Base-by-base conservation (phyloP, 805 yeast species). In the Yamadazyma sp. region DNA sequence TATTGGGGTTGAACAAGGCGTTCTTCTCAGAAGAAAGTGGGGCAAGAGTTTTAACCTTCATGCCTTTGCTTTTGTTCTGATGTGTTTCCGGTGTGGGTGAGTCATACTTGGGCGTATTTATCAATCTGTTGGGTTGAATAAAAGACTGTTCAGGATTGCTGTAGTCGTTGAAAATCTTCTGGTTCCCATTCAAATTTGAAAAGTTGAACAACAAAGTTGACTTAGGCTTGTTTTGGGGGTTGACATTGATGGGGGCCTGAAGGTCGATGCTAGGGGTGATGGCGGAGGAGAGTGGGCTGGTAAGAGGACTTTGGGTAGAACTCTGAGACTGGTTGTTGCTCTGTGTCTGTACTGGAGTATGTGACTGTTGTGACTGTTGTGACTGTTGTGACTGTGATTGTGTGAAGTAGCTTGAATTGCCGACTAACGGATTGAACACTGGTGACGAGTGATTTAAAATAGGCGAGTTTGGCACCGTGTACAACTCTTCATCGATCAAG, bases 401-500 rank as follows among this genome's bases (percentile, higher is more conserved):
- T 11, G 25, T 6, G 26, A 20, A 28, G 21, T 32, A 41, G 28
- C 37, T 44, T 37, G 22, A 28, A 37, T 22, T 45, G 13, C 32
- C 13, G 16, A 35, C 9, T 13, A 32, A 30, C 10, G 38, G 36
- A 23, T 37, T 42, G 32, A 22, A 47, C 21, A 23, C 42, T 17
- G 35, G 45, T 6, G 36, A 33, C 14, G 44, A 41, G 32, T 45
- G 47, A 14, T 33, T 30, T 21, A 45, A 38, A 29, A 46, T 37
- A 15, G 52, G 48, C 42, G 55, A 53, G 31, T 51, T 54, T 8
- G 70, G 69, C 17, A 55, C 45, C 32, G 67, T 73, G 46, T 76
- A 77, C 20, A 78, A 58, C 42, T 78, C 84, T 38, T 78, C 83
- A 44, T 78, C 83, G 70, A 77, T 69, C 14, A 77, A 72, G 44